A percentile compares a stretch with the other conserved stretches of the same genome.
Evolutionary conservation across 805 yeast genomes (phyloP).

Genomic region (Sugiyamaella smithiae): DNA sequence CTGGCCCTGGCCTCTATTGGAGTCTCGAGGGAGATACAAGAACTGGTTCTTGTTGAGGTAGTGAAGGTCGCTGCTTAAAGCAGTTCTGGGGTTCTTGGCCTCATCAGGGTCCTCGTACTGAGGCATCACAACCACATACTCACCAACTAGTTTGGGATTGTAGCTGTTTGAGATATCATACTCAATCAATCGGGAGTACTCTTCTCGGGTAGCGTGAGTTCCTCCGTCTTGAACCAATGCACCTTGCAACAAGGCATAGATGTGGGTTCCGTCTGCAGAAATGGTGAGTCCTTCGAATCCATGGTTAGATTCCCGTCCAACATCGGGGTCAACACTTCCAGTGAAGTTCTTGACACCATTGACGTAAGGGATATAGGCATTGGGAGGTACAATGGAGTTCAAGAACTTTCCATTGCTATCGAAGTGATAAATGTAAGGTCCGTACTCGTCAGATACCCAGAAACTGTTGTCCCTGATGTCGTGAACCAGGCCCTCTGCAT

Average conservation of each 20-base stretch:
- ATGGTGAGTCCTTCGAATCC: constrained; percentile 21
- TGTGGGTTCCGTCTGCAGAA: constrained; percentile 15
- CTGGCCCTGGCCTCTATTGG: constrained; percentile 15
- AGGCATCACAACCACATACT: constrained; percentile 20
- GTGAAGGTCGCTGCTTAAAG: constrained; percentile 18
- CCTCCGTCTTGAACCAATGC: constrained; percentile 23
- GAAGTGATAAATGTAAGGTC: constrained; percentile 22
- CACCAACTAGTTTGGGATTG: constrained; percentile 14
- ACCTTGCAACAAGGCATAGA: constrained; percentile 18
- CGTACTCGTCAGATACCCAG: constrained; percentile 22
- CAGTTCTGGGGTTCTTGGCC: constrained; percentile 21
- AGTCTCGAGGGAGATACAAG: constrained; percentile 17
- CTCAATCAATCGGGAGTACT: constrained; percentile 17
- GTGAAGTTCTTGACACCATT: constrained; percentile 19
- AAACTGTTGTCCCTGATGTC: constrained; percentile 14
- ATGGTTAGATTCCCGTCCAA: constrained; percentile 20
- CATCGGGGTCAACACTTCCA: constrained; percentile 18
- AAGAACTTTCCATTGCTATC: constrained; percentile 9
- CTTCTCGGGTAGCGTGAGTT: constrained; percentile 20
- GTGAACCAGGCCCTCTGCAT: constrained; percentile 19
- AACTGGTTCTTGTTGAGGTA: constrained; percentile 17
- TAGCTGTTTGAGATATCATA: constrained; percentile 13
- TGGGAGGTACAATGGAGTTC: constrained; percentile 19
- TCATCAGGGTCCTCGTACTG: constrained; percentile 18
- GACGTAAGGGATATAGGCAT: constrained; percentile 18